Percentiles rank a stretch among this genome's conserved stretches.
These are phyloP conservation scores for Jatropha podagrica DNA, from an alignment of 441 rosid species.

Conservation along the genomic window DNA sequence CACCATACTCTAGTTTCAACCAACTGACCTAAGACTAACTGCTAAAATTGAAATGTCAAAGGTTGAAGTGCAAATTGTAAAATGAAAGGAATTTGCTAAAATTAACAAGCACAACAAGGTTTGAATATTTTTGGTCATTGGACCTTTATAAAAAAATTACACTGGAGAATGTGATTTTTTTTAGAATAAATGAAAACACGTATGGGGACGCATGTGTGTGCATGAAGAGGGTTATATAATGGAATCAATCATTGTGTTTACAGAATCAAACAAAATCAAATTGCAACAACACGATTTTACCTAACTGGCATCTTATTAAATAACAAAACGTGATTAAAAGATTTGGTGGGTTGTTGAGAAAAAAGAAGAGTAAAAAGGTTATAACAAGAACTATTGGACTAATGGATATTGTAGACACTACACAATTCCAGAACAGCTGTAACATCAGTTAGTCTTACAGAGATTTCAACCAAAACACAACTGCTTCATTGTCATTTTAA, in stretches of 20 bases:
- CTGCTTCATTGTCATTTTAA: not conserved
- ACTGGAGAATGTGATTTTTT: not conserved
- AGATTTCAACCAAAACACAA: not conserved
- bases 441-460: not conserved
- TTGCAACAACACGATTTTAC: not conserved
- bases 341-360: not conserved
- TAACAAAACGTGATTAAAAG: not conserved
- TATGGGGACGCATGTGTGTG: not conserved
- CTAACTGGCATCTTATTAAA: too few species aligned
- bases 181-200: not conserved
- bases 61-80: not conserved
- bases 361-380: not conserved
- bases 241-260: not conserved
- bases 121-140: not conserved
- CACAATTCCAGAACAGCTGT: not conserved
- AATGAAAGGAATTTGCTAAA: not conserved
- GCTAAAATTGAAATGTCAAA: not conserved
- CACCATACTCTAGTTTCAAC: not conserved
- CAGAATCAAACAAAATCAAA: not conserved
- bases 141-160: not conserved
- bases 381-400: not conserved
- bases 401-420: not conserved
- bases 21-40: not conserved
- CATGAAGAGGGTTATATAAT: not conserved
- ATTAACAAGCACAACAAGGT: not conserved